Conservation (phyloP, 2,329 filamentous ascomycete genomes). For the Colletotrichum euphorbiae region DNA sequence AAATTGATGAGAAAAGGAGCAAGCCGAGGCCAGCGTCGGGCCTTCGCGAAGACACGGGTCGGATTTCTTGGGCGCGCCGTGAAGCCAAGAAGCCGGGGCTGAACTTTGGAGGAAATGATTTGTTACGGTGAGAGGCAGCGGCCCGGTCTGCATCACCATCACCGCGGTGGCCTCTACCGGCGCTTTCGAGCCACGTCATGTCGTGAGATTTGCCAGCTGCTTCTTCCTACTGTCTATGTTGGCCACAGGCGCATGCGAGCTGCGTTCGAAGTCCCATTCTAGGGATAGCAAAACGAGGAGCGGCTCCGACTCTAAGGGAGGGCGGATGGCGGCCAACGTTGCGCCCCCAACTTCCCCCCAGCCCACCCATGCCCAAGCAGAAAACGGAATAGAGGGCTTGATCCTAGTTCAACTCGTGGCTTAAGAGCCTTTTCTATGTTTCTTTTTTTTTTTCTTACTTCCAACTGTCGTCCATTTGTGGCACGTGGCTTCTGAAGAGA, state of each 20-base stretch:
- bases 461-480: background rate
- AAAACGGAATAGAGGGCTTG: background rate
- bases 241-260: slow-evolving; percentile 6
- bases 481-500: slow-evolving; percentile 5
- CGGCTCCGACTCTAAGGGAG: background rate
- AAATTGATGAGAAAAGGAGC: slow-evolving; percentile 4
- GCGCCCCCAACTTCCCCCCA: slow-evolving; percentile 6
- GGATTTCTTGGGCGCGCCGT: background rate
- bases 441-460: background rate
- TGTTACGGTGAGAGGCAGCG: background rate
- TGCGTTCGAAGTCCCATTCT: background rate
- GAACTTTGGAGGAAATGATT: slow-evolving; percentile 3
- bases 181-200: slow-evolving; percentile 5
- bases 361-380: background rate
- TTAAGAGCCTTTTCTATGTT: background rate
- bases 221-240: background rate
- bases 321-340: slow-evolving; percentile 13
- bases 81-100: slow-evolving; percentile 12
- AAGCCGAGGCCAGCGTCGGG: slow-evolving; percentile 13
- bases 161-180: slow-evolving; percentile 3
- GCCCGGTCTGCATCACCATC: slow-evolving; percentile 1
- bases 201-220: background rate
- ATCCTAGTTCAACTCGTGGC: slow-evolving; percentile 27
- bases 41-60: slow-evolving; percentile 2
- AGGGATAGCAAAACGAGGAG: background rate